phyloP scores from a whole-genome alignment of 805 yeast genomes.

The Candida incommunis region DNA sequence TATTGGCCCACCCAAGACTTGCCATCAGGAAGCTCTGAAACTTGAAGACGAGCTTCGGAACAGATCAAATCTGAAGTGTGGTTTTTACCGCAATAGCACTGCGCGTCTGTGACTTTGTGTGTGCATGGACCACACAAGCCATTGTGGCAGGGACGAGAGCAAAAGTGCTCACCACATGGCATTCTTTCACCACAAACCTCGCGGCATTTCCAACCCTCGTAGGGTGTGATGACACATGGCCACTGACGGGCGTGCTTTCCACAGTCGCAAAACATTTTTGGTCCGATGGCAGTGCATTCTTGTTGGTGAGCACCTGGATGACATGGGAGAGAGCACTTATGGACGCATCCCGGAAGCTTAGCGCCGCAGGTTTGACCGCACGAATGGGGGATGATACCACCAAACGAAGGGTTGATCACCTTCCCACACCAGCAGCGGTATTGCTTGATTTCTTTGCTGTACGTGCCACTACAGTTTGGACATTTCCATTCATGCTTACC shows the following conservation, averaged over 20 bases:
- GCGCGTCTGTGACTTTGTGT: constrained; percentile 27
- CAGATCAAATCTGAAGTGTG: constrained; percentile 13
- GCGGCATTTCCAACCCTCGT: constrained; percentile 57
- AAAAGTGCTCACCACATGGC: constrained; percentile 62
- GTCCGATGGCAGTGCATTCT: constrained; percentile 66
- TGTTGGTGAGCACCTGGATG: constrained; percentile 81
- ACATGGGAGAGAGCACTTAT: constrained; percentile 60
- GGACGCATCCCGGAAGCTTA: constrained; percentile 42
- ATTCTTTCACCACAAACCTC: constrained; percentile 43
- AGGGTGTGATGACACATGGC: constrained; percentile 64
- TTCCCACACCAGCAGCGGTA: constrained; percentile 88
- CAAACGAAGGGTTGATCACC: constrained; percentile 40
- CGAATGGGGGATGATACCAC: constrained; percentile 57
- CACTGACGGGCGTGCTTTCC: constrained; percentile 52
- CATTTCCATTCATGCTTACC: constrained; percentile 62
- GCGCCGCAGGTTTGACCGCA: constrained; percentile 75
- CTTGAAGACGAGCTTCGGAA: constrained; percentile 6
- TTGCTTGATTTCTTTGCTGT: constrained; percentile 32
- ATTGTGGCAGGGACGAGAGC: constrained; percentile 52
- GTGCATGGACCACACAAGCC: constrained; percentile 74
- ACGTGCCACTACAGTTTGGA: constrained; percentile 45
- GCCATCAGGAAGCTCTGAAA: constrained; percentile 7
- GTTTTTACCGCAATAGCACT: constrained; percentile 68
- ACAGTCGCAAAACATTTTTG: constrained; percentile 55
- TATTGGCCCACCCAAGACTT: constrained; percentile 36